A percentile compares a stretch with the other conserved stretches of the same genome.
Evolutionary conservation across 1,284 basidiomycete species (phyloP).

Genomic region (Coniferiporia sulphurascens): DNA sequence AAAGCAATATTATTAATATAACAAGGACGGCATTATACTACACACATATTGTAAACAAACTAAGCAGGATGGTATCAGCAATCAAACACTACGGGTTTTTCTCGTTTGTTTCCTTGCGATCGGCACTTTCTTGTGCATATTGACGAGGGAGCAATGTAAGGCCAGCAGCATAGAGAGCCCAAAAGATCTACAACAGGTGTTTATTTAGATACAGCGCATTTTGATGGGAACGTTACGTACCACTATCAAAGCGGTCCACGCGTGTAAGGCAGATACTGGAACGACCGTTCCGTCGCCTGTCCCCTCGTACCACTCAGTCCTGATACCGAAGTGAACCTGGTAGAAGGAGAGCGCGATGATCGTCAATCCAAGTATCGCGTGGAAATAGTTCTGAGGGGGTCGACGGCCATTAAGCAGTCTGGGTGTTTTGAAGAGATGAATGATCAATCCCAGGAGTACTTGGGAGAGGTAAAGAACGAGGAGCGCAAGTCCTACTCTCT

Average conservation of each 20-base stretch:
- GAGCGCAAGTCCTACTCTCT: conserved; percentile 52
- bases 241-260: conserved; percentile 32
- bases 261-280: conserved; percentile 38
- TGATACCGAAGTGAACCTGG: conserved; percentile 48
- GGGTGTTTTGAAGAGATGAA: conserved; percentile 48
- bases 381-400: conserved; percentile 45
- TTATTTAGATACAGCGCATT: not conserved
- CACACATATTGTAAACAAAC: not conserved
- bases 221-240: not conserved
- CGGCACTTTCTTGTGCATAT: conserved; percentile 33
- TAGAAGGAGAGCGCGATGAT: conserved; percentile 44
- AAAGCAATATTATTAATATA: too few species aligned
- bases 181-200: conserved; percentile 37
- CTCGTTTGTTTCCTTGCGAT: conserved; percentile 3
- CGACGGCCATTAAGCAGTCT: conserved; percentile 35
- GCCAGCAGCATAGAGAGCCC: conserved; percentile 41
- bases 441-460: conserved; percentile 42
- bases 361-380: conserved; percentile 39
- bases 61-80: too few species aligned
- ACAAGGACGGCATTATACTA: not conserved
- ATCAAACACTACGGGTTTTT: conserved; percentile 3
- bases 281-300: conserved; percentile 36
- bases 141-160: conserved; percentile 42
- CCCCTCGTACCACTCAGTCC: conserved; percentile 37
- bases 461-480: conserved; percentile 54